A percentile compares a stretch with the other conserved stretches of the same genome.
Evolutionary conservation across 2,329 filamentous ascomycete species (phyloP).

Genomic region (Juglanconis oblonga): DNA sequence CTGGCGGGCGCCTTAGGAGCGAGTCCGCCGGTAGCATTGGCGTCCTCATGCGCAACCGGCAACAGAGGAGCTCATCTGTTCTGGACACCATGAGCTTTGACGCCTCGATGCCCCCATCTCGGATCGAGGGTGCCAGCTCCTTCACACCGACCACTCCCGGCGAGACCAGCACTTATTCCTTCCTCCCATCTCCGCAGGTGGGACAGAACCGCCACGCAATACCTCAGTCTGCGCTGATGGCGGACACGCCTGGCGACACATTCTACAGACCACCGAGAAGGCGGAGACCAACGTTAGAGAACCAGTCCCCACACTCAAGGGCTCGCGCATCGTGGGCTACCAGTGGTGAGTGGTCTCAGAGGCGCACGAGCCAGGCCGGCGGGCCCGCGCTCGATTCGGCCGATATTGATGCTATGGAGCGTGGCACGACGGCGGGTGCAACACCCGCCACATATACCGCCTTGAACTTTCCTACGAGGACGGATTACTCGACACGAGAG

Average conservation of each 20-base stretch:
- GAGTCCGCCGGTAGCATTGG: constrained; percentile 60
- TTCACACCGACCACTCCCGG: constrained; percentile 72
- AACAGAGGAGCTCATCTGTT: constrained; percentile 49
- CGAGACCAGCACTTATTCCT: constrained; percentile 70
- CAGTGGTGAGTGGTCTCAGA: constrained; percentile 35
- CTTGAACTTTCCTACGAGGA: constrained; percentile 53
- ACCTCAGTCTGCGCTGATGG: constrained; percentile 43
- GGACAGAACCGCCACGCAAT: constrained; percentile 39
- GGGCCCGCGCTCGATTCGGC: constrained; percentile 33
- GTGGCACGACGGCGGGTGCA: constrained; percentile 43
- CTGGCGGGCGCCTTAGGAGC: constrained; percentile 55
- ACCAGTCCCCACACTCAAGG: constrained; percentile 44
- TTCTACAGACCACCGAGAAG: constrained; percentile 86
- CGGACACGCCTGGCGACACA: constrained; percentile 63
- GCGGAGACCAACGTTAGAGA: constrained; percentile 33
- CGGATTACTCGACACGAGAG: constrained; percentile 90
- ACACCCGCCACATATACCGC: constrained; percentile 33
- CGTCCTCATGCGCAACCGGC: constrained; percentile 43
- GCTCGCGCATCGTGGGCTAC: constrained; percentile 33
- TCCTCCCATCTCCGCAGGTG: constrained; percentile 56
- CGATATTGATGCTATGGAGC: constrained; percentile 36
- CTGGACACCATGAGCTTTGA: constrained; percentile 50
- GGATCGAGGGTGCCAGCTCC: constrained; percentile 58
- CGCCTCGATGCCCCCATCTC: constrained; percentile 39
- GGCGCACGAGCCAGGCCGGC: constrained; percentile 36